These are phyloP conservation scores for Ettlia oleoabundans DNA, from an alignment of 139 green algal species.

Conservation along the genomic window DNA sequence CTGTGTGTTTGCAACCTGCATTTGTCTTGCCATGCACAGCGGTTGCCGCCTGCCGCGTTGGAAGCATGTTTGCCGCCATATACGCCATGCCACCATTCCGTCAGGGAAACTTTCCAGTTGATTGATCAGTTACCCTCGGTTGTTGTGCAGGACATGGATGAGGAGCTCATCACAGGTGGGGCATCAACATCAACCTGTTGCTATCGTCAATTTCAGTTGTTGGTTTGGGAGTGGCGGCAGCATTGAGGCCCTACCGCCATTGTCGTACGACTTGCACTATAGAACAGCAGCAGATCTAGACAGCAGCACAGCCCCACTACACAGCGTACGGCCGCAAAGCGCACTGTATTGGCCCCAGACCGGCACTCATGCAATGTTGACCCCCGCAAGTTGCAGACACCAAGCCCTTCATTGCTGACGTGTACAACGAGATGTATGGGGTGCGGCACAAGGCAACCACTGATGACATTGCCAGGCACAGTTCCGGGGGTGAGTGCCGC, in stretches of 20 bases:
- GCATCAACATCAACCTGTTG: background rate
- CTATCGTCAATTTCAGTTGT: background rate
- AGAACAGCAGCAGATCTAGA: background rate
- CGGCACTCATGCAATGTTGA: too few species aligned
- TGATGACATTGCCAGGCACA: constrained; percentile 2
- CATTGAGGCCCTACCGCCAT: background rate
- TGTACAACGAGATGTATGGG: background rate
- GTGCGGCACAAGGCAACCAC: background rate
- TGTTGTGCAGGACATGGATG: constrained; percentile 20
- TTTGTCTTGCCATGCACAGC: too few species aligned
- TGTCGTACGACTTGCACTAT: background rate
- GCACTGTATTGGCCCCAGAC: too few species aligned
- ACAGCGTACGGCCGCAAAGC: too few species aligned
- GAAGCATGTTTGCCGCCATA: too few species aligned
- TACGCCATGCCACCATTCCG: too few species aligned
- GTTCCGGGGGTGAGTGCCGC: background rate
- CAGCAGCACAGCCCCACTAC: background rate
- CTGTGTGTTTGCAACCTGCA: too few species aligned
- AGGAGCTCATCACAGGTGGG: constrained; percentile 26
- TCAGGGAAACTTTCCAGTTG: too few species aligned
- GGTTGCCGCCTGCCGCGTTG: too few species aligned
- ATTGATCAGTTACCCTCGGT: too few species aligned
- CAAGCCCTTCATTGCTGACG: constrained; percentile 11
- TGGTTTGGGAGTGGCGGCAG: background rate
- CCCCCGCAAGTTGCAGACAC: background rate